A percentile compares a stretch with the other conserved stretches of the same genome.
These are phyloP conservation scores for Aspergillus baeticus DNA, from an alignment of 495 filamentous ascomycete genomes.

Conservation along the genomic window DNA sequence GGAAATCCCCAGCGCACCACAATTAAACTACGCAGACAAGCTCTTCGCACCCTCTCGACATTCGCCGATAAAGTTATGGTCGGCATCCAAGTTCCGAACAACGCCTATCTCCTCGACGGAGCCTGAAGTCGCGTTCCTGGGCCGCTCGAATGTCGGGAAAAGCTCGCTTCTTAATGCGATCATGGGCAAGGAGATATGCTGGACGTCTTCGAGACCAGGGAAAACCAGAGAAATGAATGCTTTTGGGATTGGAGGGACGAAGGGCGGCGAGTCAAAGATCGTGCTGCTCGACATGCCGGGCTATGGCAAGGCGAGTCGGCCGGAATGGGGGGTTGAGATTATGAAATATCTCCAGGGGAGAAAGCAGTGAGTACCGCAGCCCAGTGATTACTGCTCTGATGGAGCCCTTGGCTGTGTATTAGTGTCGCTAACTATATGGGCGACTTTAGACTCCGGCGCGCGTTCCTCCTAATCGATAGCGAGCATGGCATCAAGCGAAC, in stretches of 20 bases:
- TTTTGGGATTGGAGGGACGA: slow-evolving; percentile 67
- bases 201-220: slow-evolving; percentile 71
- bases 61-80: slow-evolving; percentile 66
- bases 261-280: slow-evolving; percentile 53
- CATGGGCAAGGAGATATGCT: slow-evolving; percentile 56
- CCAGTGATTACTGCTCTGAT: too few relatives aligned
- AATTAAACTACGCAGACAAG: slow-evolving; percentile 55
- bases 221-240: slow-evolving; percentile 81
- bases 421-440: background rate
- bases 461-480: slow-evolving; percentile 80
- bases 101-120: slow-evolving; percentile 42
- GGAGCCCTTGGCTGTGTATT: too few relatives aligned
- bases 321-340: slow-evolving; percentile 83
- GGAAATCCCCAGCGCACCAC: slow-evolving; percentile 46
- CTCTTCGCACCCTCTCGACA: slow-evolving; percentile 59
- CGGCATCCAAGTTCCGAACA: slow-evolving; percentile 68
- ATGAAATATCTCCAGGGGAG: slow-evolving; percentile 75
- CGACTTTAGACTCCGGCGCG: slow-evolving; percentile 58
- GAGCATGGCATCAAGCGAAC: slow-evolving; percentile 74
- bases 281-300: slow-evolving; percentile 89
- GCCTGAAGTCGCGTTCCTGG: slow-evolving; percentile 69
- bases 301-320: slow-evolving; percentile 75
- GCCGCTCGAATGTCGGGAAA: slow-evolving; percentile 91
- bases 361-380: slow-evolving; percentile 51
- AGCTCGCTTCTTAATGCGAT: slow-evolving; percentile 84